Percentiles rank a stretch among this genome's conserved stretches.
Conservation (phyloP, 176 grass and related monocot species). For the Bolboschoenus planiculmis region DNA sequence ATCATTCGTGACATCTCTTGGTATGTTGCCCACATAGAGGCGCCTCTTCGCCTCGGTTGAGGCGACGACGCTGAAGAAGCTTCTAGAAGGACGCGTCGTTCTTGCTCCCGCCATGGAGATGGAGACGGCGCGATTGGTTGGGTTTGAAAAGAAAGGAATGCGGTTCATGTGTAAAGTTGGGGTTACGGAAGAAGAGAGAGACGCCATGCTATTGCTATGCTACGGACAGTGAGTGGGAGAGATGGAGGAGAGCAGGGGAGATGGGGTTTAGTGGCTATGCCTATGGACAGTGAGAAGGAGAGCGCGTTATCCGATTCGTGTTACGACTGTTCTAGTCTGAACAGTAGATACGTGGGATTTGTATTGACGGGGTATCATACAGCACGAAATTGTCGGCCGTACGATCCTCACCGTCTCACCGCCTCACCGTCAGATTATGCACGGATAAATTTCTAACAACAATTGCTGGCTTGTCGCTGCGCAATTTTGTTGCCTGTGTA, state of each 20-base stretch:
- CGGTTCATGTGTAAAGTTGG: neutral
- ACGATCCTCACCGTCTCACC: neutral
- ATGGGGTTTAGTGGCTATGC: neutral
- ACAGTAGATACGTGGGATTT: neutral
- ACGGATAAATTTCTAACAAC: neutral
- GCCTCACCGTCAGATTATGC: neutral
- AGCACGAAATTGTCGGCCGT: neutral
- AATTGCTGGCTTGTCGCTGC: neutral
- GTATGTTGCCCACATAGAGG: slow-evolving; percentile 93
- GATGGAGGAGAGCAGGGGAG: neutral
- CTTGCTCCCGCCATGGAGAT: slow-evolving; percentile 1
- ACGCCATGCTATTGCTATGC: slow-evolving; percentile 17
- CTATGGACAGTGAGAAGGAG: neutral
- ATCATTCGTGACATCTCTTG: slow-evolving; percentile 65
- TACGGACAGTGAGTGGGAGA: no score
- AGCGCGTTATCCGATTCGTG: slow-evolving; percentile 8
- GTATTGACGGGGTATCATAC: neutral
- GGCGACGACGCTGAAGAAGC: neutral
- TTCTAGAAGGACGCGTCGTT: neutral
- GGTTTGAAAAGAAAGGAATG: slow-evolving; percentile 31
- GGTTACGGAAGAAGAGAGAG: slow-evolving; percentile 21
- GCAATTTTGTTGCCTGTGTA: neutral
- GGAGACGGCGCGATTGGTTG: neutral
- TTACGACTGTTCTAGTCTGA: neutral
- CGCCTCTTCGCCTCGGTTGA: slow-evolving; percentile 38